Evolutionary conservation across 306 rosid species (phyloP).

Genomic region (Datisca glomerata): DNA sequence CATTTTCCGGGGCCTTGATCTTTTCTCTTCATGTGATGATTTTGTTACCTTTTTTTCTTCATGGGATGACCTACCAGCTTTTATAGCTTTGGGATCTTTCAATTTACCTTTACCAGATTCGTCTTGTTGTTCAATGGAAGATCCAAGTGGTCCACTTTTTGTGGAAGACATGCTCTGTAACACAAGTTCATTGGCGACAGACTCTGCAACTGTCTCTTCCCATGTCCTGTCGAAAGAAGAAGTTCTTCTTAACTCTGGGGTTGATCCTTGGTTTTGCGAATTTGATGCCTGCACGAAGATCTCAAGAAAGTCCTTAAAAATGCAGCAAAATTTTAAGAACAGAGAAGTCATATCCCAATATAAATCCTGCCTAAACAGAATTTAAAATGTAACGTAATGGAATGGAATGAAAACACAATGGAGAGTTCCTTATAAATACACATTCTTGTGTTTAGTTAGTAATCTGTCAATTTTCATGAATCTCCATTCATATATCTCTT

Average conservation of each 20-base stretch:
- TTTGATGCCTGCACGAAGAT: slow-evolving; percentile 75
- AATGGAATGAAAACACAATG: no score
- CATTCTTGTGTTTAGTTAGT: no score
- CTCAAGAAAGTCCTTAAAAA: no score
- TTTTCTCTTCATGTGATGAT: slow-evolving; percentile 74
- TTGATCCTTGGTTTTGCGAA: slow-evolving; percentile 35
- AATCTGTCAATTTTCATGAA: no score
- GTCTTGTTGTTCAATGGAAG: slow-evolving; percentile 68
- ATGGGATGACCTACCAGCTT: slow-evolving; percentile 76
- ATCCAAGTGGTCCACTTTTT: slow-evolving; percentile 41
- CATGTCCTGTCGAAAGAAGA: slow-evolving; percentile 86
- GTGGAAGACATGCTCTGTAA: slow-evolving; percentile 75
- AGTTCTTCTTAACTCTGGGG: slow-evolving; percentile 67
- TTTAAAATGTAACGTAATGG: no score
- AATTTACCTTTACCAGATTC: slow-evolving; percentile 59
- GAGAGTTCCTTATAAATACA: no score
- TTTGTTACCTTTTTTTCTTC: slow-evolving; percentile 81
- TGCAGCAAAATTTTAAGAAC: no score
- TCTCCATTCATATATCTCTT: no score
- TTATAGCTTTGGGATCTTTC: slow-evolving; percentile 71
- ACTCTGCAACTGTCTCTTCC: slow-evolving; percentile 98
- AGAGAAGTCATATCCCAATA: no score
- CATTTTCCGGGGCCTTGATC: slow-evolving; percentile 86
- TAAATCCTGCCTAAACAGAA: slow-evolving; percentile 13
- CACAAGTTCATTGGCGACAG: slow-evolving; percentile 90